These are phyloP conservation scores for Vitellaria paradoxa DNA, from an alignment of 179 eudicot genomes.

Conservation along the genomic window DNA sequence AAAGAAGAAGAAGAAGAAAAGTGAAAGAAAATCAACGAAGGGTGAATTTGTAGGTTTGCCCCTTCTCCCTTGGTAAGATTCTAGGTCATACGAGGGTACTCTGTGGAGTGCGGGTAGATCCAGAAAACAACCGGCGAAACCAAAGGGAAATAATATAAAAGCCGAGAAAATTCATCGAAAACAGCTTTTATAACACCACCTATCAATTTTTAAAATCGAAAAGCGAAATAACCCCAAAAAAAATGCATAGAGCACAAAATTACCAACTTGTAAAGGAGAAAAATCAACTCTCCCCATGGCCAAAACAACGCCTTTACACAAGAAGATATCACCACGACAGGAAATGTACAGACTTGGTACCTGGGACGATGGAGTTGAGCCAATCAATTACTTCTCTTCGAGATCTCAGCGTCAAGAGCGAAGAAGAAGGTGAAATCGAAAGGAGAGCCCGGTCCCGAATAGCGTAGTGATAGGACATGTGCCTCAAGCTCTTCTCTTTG, in stretches of 20 bases:
- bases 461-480: constrained; percentile 41
- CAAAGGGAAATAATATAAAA: no score
- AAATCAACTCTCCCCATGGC: background rate
- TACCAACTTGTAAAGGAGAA: background rate
- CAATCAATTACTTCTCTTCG: constrained; percentile 53
- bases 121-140: no score
- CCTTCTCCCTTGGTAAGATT: no score
- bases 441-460: constrained; percentile 24
- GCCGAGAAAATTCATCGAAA: no score
- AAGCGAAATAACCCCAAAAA: background rate
- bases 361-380: constrained; percentile 43
- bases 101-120: no score
- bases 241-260: background rate
- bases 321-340: no score
- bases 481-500: constrained; percentile 58
- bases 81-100: no score
- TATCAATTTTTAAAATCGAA: no score
- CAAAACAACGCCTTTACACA: no score
- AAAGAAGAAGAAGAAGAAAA: background rate
- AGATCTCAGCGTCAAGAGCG: constrained; percentile 37
- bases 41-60: no score
- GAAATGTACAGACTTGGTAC: constrained; percentile 12
- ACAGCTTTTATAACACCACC: no score
- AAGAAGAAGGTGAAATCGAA: constrained; percentile 8
- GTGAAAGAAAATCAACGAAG: background rate